phyloP scores from a whole-genome alignment of 305 asterid species.

The Ilex paraguariensis region DNA sequence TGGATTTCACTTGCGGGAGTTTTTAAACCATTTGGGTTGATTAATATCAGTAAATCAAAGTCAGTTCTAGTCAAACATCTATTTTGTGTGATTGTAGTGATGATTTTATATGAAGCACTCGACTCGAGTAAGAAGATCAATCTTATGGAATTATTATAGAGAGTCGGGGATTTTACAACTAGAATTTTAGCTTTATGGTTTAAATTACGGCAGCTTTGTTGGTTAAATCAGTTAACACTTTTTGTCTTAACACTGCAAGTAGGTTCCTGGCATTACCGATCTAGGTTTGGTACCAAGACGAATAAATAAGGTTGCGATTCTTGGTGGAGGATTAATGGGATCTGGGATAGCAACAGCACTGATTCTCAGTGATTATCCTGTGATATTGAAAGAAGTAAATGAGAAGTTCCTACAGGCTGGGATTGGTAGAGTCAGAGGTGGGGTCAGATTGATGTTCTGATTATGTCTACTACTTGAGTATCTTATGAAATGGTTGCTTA shows the following conservation, averaged over 20 bases:
- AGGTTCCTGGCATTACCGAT: slow-evolving; percentile 96
- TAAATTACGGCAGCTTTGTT: not conserved
- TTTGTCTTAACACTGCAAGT: slow-evolving; percentile 5
- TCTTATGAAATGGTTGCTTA: not conserved
- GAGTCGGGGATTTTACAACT: no score
- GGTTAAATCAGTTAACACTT: no score
- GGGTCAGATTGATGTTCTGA: slow-evolving; percentile 10
- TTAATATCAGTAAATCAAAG: no score
- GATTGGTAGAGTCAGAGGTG: slow-evolving; percentile 82
- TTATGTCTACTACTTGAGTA: slow-evolving; percentile 10
- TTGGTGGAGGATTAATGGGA: slow-evolving; percentile 99
- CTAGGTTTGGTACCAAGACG: slow-evolving; percentile 76
- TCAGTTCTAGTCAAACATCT: no score
- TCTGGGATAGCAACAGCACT: slow-evolving; percentile 97
- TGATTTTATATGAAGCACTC: not conserved
- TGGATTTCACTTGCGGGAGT: no score
- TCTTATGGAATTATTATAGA: not conserved
- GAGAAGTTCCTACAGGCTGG: slow-evolving; percentile 90
- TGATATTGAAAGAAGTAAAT: slow-evolving; percentile 88
- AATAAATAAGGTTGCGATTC: slow-evolving; percentile 83
- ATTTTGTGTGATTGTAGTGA: no score
- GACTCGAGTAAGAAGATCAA: not conserved
- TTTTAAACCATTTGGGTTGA: no score
- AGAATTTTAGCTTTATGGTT: no score
- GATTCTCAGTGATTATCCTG: slow-evolving; percentile 66